Evolutionary conservation across 352 stramenopile genomes (phyloP), one percentile per base, ranked within the genome.

Genomic region (Pythium sukuiense): DNA sequence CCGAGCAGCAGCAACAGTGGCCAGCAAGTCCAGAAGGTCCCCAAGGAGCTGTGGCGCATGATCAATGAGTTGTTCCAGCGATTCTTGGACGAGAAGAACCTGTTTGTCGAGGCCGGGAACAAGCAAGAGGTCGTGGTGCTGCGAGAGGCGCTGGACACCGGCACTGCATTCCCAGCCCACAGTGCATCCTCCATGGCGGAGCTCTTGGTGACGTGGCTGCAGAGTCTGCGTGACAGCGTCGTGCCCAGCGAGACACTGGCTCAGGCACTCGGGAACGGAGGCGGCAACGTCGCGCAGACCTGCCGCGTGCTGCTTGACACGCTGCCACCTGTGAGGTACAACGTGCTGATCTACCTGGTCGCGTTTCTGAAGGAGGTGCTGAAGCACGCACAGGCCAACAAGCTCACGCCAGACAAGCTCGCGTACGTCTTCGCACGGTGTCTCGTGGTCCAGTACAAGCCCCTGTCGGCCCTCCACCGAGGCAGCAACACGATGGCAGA

Each of bases 21-120:
- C 26, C 61, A 79, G 27, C 26, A 66, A 64, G 49, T 72, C 35
- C 84, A 93, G 30, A 88, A 88, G 57, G 88, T 99, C 13, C 97
- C 97, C 0, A 99, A 99, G 72, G 97, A 99, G 72, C 74, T 99
- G 13, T 99, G 96, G 96, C 85, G 96, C 8, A 97, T 99, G 77
- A 89, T 99, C 48, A 98, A 99, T 76, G 95, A 97, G 41, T 88
- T 99, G 24, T 97, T 96, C 49, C 71, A 80, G 48, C 70, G 92
- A 56, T 89, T 65, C 16, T 83, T 95, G 74, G 67, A 85, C 33
- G 78, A 91, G 32, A 89, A 86, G 52, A 93, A 95, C 43, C 41
- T 97, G 35, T 97, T 96, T 59, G 76, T 94, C 8, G 87, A 95
- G 55, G 69, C 79, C 0, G 84, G 81, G 1, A 83, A 71, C 69